These are phyloP conservation scores for Gonapodya prolifera DNA, from an alignment of 192 early-diverging fungal genomes.

Conservation along the genomic window DNA sequence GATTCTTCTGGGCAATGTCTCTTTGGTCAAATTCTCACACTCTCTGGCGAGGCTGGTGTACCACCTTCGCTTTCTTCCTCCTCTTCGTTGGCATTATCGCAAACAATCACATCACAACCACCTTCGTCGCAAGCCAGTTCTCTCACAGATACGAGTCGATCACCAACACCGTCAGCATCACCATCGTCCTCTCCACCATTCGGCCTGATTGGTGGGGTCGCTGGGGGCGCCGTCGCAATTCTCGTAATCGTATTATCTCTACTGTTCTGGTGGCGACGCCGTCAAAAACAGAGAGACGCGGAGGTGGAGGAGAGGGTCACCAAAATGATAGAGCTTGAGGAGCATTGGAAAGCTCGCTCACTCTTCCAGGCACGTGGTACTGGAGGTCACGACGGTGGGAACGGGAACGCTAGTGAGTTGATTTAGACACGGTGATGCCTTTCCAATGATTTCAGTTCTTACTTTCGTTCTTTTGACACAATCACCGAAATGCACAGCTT, in stretches of 20 bases:
- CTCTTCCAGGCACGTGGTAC: background rate
- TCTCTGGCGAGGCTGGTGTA: background rate
- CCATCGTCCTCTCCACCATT: background rate
- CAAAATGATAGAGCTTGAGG: background rate
- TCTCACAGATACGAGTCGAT: background rate
- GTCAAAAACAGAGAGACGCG: background rate
- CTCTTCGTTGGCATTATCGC: background rate
- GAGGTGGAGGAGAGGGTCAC: background rate
- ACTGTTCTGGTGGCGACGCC: background rate
- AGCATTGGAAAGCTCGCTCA: background rate
- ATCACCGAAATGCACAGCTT: too few relatives aligned
- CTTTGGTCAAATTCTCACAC: background rate
- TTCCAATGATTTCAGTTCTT: too few relatives aligned
- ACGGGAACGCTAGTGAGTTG: too few relatives aligned
- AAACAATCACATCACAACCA: background rate
- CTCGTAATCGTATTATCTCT: background rate
- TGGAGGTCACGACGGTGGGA: too few relatives aligned
- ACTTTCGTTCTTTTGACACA: too few relatives aligned
- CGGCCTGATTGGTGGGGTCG: background rate
- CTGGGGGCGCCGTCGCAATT: background rate
- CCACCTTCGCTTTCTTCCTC: background rate
- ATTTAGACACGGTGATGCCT: too few relatives aligned
- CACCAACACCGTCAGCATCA: background rate
- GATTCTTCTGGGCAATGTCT: background rate
- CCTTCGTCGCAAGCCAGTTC: background rate